A percentile compares a stretch with the other conserved stretches of the same genome.
Evolutionary conservation across 2,329 filamentous ascomycete genomes (phyloP).

Genomic region (Epichloe brachyelytri): DNA sequence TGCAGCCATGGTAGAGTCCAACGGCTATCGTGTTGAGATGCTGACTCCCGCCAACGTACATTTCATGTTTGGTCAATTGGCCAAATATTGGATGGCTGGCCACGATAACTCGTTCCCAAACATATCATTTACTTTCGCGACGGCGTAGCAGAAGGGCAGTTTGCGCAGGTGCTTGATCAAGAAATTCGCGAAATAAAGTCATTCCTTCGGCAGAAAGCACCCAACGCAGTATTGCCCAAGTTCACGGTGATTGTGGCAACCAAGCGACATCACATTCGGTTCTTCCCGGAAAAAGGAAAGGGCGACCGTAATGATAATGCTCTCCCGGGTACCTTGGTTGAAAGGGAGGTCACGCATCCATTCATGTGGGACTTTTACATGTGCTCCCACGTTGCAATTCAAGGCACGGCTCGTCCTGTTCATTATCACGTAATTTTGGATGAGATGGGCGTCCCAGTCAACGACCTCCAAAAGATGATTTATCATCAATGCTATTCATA

Average conservation of each 20-base stretch:
- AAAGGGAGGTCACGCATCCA: conserved; percentile 80
- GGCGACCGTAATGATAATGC: conserved; percentile 72
- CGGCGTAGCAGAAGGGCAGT: conserved; percentile 81
- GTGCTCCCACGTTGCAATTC: conserved; percentile 58
- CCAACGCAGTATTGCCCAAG: conserved; percentile 35
- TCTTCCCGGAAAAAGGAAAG: conserved; percentile 57
- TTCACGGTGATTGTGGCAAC: conserved; percentile 81
- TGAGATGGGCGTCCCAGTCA: conserved; percentile 54
- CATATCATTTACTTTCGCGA: conserved; percentile 89
- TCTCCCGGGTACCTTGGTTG: conserved; percentile 75
- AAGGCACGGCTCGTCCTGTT: conserved; percentile 84
- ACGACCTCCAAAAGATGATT: conserved; percentile 72
- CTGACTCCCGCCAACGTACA: conserved; percentile 55
- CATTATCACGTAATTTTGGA: conserved; percentile 86
- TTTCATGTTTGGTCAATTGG: conserved; percentile 50
- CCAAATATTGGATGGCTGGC: conserved; percentile 50
- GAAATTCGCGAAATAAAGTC: conserved; percentile 63
- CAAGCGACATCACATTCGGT: conserved; percentile 88
- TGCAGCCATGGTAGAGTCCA: conserved; percentile 66
- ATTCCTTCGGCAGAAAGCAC: conserved; percentile 31
- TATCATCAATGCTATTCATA: conserved; percentile 96
- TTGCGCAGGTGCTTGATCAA: conserved; percentile 61
- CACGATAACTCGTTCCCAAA: conserved; percentile 31
- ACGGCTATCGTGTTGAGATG: conserved; percentile 72
- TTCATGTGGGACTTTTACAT: conserved; percentile 80